phyloP scores from a whole-genome alignment of 2,329 filamentous ascomycete genomes.

The Plectosphaerella cucumerina region DNA sequence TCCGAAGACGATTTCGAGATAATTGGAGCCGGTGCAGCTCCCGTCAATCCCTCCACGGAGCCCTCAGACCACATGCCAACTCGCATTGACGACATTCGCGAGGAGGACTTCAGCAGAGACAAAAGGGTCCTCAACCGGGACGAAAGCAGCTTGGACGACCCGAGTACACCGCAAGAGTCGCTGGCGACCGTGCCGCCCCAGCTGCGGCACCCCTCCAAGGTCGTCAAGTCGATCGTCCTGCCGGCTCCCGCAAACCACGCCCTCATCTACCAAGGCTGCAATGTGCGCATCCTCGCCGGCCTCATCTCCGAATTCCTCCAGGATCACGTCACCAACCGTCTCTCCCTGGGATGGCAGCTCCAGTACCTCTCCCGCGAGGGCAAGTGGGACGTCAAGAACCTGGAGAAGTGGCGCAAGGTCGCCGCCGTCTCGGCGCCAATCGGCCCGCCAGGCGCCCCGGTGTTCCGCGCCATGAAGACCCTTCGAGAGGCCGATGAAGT shows the following conservation, averaged over 20 bases:
- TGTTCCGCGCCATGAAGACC: conserved; percentile 91
- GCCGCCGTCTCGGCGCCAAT: conserved; percentile 75
- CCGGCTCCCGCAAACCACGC: conserved; percentile 78
- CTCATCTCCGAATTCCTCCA: conserved; percentile 80
- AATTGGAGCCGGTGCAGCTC: conserved; percentile 45
- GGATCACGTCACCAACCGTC: conserved; percentile 67
- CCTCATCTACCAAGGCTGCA: conserved; percentile 74
- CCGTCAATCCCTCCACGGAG: conserved; percentile 32
- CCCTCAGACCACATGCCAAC: conserved; percentile 26
- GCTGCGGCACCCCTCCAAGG: conserved; percentile 41
- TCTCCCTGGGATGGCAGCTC: conserved; percentile 86
- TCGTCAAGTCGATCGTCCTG: conserved; percentile 66
- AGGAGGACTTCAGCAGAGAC: conserved; percentile 30
- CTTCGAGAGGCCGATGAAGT: conserved; percentile 81
- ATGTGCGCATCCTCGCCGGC: conserved; percentile 72
- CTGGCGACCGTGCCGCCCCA: conserved; percentile 37
- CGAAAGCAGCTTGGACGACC: conserved; percentile 37
- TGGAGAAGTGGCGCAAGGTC: conserved; percentile 84
- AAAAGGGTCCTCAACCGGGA: conserved; percentile 18
- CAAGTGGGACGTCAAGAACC: conserved; percentile 98
- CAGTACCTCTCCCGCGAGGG: conserved; percentile 83
- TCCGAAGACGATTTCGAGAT: conserved; percentile 20
- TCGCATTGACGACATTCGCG: conserved; percentile 31
- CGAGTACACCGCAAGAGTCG: conserved; percentile 41
- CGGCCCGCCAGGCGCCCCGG: conserved; percentile 41